Evolutionary conservation across 495 filamentous ascomycete species (phyloP).

Genomic region (Penicillium antarcticum): DNA sequence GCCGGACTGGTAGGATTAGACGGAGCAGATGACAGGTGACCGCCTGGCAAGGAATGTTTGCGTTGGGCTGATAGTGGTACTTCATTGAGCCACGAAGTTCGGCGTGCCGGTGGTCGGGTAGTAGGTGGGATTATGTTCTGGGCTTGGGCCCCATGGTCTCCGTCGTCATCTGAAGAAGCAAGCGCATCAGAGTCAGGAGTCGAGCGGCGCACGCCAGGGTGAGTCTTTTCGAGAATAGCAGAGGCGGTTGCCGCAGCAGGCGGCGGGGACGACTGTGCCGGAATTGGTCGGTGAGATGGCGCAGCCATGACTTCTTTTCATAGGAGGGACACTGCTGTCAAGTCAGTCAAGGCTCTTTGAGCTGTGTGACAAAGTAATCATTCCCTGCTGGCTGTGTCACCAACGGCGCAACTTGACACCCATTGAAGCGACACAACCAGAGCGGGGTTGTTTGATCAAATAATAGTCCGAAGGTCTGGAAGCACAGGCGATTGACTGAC

Average conservation of each 20-base stretch:
- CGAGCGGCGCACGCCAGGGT: slow-evolving; percentile 63
- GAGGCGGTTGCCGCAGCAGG: slow-evolving; percentile 45
- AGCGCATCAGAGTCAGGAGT: slow-evolving; percentile 92
- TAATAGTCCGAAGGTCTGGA: neutral
- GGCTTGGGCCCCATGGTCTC: slow-evolving; percentile 44
- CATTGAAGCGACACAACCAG: slow-evolving; percentile 7
- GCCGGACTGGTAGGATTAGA: slow-evolving; percentile 75
- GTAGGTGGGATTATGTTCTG: slow-evolving; percentile 33
- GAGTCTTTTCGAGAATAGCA: slow-evolving; percentile 68
- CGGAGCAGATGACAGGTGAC: slow-evolving; percentile 68
- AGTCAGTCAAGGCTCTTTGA: neutral
- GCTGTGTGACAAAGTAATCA: neutral
- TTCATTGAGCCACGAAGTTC: slow-evolving; percentile 56
- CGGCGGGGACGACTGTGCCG: slow-evolving; percentile 22
- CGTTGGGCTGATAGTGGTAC: slow-evolving; percentile 42
- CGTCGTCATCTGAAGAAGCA: slow-evolving; percentile 89
- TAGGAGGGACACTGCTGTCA: neutral
- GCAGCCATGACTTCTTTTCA: slow-evolving; percentile 32
- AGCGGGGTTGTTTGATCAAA: slow-evolving; percentile 2
- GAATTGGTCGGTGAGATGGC: slow-evolving; percentile 21
- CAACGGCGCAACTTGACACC: slow-evolving; percentile 4
- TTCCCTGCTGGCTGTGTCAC: slow-evolving; percentile 3
- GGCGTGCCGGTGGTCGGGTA: slow-evolving; percentile 39
- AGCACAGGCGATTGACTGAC: slow-evolving; percentile 4
- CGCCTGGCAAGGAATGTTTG: slow-evolving; percentile 47